phyloP scores from a whole-genome alignment of 2,329 filamentous ascomycete genomes.

The Cladosporium sp. region DNA sequence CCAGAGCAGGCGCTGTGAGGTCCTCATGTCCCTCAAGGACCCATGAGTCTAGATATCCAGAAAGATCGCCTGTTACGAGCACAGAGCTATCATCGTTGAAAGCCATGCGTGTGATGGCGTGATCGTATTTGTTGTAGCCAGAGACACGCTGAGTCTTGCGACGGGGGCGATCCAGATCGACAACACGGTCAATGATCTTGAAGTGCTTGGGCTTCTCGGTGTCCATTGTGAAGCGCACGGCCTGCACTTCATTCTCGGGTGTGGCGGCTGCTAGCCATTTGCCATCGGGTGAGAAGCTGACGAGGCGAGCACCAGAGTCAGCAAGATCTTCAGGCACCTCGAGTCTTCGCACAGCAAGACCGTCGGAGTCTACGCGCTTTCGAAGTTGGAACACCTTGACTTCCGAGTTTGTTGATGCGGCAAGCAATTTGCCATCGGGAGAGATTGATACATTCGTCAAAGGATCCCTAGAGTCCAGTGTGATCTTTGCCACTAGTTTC shows the following conservation, averaged over 20 bases:
- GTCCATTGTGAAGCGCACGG: constrained; percentile 45
- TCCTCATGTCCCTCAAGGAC: constrained; percentile 60
- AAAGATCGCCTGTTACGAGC: constrained; percentile 73
- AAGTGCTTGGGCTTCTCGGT: constrained; percentile 35
- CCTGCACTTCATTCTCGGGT: constrained; percentile 41
- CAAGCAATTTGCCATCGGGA: constrained; percentile 72
- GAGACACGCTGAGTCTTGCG: constrained; percentile 28
- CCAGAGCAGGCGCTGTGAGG: constrained; percentile 39
- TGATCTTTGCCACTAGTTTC: constrained; percentile 32
- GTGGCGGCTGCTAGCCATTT: constrained; percentile 62
- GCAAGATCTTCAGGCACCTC: constrained; percentile 57
- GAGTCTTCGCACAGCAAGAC: constrained; percentile 67
- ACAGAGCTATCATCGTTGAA: constrained; percentile 80
- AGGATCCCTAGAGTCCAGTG: constrained; percentile 58
- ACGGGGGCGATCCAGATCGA: constrained; percentile 36
- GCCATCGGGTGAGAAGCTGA: constrained; percentile 66
- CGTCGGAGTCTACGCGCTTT: constrained; percentile 18
- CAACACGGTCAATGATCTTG: constrained; percentile 34
- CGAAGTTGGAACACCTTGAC: constrained; percentile 31
- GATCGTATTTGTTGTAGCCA: constrained; percentile 65
- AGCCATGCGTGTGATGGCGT: constrained; percentile 66
- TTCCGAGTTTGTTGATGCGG: constrained; percentile 45
- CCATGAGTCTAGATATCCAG: constrained; percentile 86
- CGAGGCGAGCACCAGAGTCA: constrained; percentile 61
- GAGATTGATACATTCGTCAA: constrained; percentile 67